These are phyloP conservation scores for Corrigiola litoralis DNA, from an alignment of 179 eudicot genomes.

Conservation along the genomic window DNA sequence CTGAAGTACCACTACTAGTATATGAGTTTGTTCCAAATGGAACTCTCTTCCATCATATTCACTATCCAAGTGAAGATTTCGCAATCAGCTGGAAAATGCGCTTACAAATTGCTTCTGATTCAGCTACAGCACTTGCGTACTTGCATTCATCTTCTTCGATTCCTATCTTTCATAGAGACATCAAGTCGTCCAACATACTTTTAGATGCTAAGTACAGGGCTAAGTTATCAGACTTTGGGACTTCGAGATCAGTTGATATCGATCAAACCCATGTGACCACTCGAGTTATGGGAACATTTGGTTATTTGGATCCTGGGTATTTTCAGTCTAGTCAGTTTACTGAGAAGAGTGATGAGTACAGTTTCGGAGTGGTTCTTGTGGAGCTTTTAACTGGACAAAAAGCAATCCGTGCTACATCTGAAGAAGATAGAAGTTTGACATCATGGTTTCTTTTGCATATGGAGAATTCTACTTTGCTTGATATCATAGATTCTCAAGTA, in stretches of 20 bases:
- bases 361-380: constrained; percentile 43
- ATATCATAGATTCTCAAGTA: constrained; percentile 23
- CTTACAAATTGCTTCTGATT: constrained; percentile 24
- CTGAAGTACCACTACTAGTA: too few relatives aligned
- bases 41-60: constrained; percentile 31
- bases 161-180: too few relatives aligned
- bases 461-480: constrained; percentile 14
- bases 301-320: constrained; percentile 30
- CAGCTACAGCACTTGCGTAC: constrained; percentile 25
- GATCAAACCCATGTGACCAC: constrained; percentile 27
- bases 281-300: constrained; percentile 19
- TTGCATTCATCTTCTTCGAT: constrained; percentile 18
- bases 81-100: constrained; percentile 25
- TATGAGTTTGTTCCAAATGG: constrained; percentile 37
- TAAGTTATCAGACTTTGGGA: constrained; percentile 28
- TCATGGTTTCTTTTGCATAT: constrained; percentile 16
- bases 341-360: constrained; percentile 31
- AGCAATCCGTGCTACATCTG: constrained; percentile 19
- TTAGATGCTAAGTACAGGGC: constrained; percentile 24
- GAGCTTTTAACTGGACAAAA: constrained; percentile 37
- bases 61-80: constrained; percentile 22
- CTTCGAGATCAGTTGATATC: constrained; percentile 14
- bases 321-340: too few relatives aligned
- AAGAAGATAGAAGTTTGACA: constrained; percentile 22
- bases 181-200: constrained; percentile 31